phyloP scores from a whole-genome alignment of 345 rosid genomes.

The Arabidopsis suecica region DNA sequence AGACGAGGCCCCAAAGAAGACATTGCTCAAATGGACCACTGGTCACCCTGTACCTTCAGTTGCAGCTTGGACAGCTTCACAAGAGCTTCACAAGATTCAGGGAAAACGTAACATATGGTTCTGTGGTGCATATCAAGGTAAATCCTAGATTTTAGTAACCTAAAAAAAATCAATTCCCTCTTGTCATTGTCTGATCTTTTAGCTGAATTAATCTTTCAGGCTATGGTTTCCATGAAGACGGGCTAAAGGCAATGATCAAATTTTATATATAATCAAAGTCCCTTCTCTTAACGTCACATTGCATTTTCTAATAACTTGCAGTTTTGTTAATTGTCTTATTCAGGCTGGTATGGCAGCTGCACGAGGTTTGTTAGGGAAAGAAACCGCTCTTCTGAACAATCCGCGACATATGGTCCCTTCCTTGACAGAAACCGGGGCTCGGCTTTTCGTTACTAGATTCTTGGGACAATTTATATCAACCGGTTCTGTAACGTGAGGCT shows the following conservation, averaged over 20 bases:
- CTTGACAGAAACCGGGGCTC: slow-evolving; percentile 70
- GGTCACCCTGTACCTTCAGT: slow-evolving; percentile 94
- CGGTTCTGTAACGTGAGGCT: slow-evolving; percentile 74
- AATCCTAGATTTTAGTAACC: neutral
- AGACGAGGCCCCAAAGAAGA: slow-evolving; percentile 58
- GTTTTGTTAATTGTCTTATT: slow-evolving; percentile 3
- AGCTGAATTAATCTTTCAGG: slow-evolving; percentile 55
- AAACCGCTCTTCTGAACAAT: slow-evolving; percentile 52
- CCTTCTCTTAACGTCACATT: neutral
- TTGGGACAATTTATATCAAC: slow-evolving; percentile 68
- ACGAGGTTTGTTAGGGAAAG: slow-evolving; percentile 63
- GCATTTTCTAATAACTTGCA: neutral
- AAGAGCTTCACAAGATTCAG: slow-evolving; percentile 73
- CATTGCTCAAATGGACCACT: slow-evolving; percentile 81
- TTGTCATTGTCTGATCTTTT: slow-evolving; percentile 18
- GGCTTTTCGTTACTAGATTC: slow-evolving; percentile 76
- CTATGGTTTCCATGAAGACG: slow-evolving; percentile 96
- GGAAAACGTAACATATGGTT: slow-evolving; percentile 90
- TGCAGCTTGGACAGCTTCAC: slow-evolving; percentile 81
- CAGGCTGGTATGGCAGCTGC: slow-evolving; percentile 88
- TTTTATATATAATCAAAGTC: neutral
- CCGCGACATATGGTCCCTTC: slow-evolving; percentile 88
- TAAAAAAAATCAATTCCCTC: neutral
- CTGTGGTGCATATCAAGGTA: slow-evolving; percentile 93
- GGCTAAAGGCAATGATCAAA: slow-evolving; percentile 64